phyloP scores from a whole-genome alignment of 2,329 filamentous ascomycete genomes.

The Kalaharituber pfeilii region DNA sequence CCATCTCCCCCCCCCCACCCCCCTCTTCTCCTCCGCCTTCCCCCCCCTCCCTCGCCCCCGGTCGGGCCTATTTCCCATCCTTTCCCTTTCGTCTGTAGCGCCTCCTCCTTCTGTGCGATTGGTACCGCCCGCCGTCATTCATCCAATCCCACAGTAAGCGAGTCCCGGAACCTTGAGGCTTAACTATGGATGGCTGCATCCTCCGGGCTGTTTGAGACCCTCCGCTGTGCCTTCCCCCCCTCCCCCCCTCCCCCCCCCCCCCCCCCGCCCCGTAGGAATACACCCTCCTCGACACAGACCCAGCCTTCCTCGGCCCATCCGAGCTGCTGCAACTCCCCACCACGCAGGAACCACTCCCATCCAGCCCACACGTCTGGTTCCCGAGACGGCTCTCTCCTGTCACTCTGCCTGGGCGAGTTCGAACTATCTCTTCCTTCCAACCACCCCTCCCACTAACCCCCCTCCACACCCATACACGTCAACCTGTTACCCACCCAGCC shows the following conservation, averaged over 20 bases:
- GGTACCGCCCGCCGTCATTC: neutral
- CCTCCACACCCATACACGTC: slow-evolving; percentile 11
- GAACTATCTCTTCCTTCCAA: neutral
- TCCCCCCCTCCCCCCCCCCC: too few species aligned
- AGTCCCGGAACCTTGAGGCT: slow-evolving; percentile 1
- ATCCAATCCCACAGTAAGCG: slow-evolving; percentile 1
- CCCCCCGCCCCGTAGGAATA: neutral
- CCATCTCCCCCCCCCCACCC: neutral
- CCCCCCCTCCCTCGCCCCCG: neutral
- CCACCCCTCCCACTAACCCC: neutral
- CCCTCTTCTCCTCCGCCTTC: neutral
- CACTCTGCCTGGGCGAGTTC: slow-evolving; percentile 4
- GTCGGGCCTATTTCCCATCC: neutral
- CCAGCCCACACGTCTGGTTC: slow-evolving; percentile 13
- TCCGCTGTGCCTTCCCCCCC: neutral
- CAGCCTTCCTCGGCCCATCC: slow-evolving; percentile 4
- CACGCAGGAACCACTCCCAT: slow-evolving; percentile 2
- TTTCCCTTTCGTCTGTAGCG: slow-evolving; percentile 1
- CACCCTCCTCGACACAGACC: slow-evolving; percentile 5
- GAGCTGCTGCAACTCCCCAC: neutral
- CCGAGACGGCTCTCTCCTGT: slow-evolving; percentile 7
- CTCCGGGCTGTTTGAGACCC: slow-evolving; percentile 1
- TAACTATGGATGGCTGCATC: slow-evolving; percentile 2
- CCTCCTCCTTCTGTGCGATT: neutral
- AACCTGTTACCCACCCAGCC: slow-evolving; percentile 13